These are phyloP conservation scores for Xylaria sp. DNA, from an alignment of 2,329 filamentous ascomycete species.

Conservation along the genomic window DNA sequence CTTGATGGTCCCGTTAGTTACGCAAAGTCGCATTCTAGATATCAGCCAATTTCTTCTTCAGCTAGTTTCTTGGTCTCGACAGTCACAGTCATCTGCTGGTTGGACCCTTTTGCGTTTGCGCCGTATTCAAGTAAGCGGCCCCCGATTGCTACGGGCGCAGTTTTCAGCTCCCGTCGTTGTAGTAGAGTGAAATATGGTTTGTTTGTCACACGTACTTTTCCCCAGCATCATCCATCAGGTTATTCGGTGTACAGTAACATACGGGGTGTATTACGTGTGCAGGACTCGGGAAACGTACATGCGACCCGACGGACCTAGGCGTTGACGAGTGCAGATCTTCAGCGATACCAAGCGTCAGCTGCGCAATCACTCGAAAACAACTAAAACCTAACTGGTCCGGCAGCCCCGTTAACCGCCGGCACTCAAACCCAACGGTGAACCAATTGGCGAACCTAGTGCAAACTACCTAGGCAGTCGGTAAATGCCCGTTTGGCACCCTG, in stretches of 20 bases:
- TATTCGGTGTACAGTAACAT: not conserved
- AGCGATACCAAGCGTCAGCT: slow-evolving; percentile 20
- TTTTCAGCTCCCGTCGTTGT: slow-evolving; percentile 11
- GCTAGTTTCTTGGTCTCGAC: not conserved
- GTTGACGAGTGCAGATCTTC: slow-evolving; percentile 16
- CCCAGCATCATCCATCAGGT: not conserved
- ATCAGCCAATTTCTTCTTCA: not conserved
- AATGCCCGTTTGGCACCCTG: not conserved
- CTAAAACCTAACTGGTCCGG: slow-evolving; percentile 18
- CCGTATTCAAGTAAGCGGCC: not conserved
- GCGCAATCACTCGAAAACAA: not conserved
- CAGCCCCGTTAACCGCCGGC: slow-evolving; percentile 16
- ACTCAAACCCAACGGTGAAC: slow-evolving; percentile 19
- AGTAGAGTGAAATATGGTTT: not conserved
- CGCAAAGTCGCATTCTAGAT: slow-evolving; percentile 3
- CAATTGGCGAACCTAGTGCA: not conserved
- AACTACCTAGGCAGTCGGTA: no score
- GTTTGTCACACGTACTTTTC: slow-evolving; percentile 15
- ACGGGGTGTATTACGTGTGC: slow-evolving; percentile 17
- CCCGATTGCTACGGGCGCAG: not conserved
- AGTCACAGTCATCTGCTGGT: not conserved
- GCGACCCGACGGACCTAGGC: slow-evolving; percentile 27
- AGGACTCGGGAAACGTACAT: not conserved
- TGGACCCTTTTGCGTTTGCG: slow-evolving; percentile 19
- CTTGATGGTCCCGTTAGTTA: slow-evolving; percentile 1